A percentile compares a stretch with the other conserved stretches of the same genome.
These are phyloP conservation scores for Agrocybe pediades DNA, from an alignment of 768 basidiomycete species.

Conservation along the genomic window DNA sequence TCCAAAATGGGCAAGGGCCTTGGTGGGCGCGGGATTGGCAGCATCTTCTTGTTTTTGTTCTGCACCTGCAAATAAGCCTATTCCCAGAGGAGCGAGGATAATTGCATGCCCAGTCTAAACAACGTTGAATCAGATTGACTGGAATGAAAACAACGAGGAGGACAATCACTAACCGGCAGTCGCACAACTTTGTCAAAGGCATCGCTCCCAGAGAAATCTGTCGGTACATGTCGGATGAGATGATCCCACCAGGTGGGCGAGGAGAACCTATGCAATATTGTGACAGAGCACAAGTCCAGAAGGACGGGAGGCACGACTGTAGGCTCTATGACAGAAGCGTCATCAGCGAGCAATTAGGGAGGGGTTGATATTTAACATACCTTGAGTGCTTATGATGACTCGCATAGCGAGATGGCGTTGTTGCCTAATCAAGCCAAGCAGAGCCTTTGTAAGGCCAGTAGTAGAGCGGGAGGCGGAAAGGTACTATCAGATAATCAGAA, in stretches of 20 bases:
- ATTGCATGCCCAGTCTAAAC: slow-evolving; percentile 71
- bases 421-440: slow-evolving; percentile 63
- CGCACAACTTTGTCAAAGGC: slow-evolving; percentile 69
- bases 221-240: slow-evolving; percentile 65
- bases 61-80: slow-evolving; percentile 37
- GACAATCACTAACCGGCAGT: slow-evolving; percentile 49
- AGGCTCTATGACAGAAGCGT: slow-evolving; percentile 49
- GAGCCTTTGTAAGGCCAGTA: slow-evolving; percentile 56
- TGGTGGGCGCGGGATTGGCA: slow-evolving; percentile 4
- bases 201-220: slow-evolving; percentile 56
- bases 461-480: slow-evolving; percentile 47
- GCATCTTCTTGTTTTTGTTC: neutral
- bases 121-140: neutral
- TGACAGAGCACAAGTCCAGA: slow-evolving; percentile 64
- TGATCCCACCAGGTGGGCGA: slow-evolving; percentile 80
- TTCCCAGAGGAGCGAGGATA: slow-evolving; percentile 65
- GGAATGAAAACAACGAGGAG: neutral
- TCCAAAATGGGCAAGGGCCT: slow-evolving; percentile 49
- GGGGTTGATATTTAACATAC: slow-evolving; percentile 27
- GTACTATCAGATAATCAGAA: slow-evolving; percentile 42
- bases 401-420: slow-evolving; percentile 75
- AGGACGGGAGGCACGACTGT: slow-evolving; percentile 71
- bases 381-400: slow-evolving; percentile 76
- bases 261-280: slow-evolving; percentile 74
- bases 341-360: neutral